These are phyloP conservation scores for Pythium myriotylum DNA, from an alignment of 352 stramenopile genomes.

Conservation along the genomic window DNA sequence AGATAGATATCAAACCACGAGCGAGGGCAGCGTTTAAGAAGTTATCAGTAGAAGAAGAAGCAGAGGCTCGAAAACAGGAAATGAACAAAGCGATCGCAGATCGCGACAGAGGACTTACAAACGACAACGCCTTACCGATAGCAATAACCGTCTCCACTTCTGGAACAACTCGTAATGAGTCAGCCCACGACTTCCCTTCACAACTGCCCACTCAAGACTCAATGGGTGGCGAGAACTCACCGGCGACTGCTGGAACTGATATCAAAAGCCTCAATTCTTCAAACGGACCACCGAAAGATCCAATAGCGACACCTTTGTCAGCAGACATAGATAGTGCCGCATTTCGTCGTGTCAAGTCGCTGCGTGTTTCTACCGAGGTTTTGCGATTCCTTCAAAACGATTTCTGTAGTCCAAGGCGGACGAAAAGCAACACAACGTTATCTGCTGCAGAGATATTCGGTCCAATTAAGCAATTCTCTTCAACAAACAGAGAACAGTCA, in stretches of 20 bases:
- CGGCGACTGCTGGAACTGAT: no score
- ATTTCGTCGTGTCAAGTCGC: constrained; percentile 52
- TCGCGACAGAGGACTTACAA: constrained; percentile 51
- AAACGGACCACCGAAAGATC: neutral
- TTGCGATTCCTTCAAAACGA: constrained; percentile 73
- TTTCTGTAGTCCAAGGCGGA: constrained; percentile 53
- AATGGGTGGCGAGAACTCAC: no score
- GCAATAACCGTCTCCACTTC: neutral
- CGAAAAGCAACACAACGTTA: constrained; percentile 19
- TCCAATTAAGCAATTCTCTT: no score
- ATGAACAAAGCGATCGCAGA: constrained; percentile 67
- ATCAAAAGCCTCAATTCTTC: no score
- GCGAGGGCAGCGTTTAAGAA: constrained; percentile 75
- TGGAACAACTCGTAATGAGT: neutral
- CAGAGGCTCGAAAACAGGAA: constrained; percentile 54
- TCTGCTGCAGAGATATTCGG: constrained; percentile 12
- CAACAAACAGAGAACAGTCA: neutral
- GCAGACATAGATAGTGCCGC: constrained; percentile 1
- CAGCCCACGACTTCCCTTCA: no score
- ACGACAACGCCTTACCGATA: constrained; percentile 3
- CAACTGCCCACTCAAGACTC: no score
- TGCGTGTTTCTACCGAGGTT: constrained; percentile 64
- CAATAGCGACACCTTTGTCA: neutral
- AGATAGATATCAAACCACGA: constrained; percentile 51
- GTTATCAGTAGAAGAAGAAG: constrained; percentile 80